A percentile compares a stretch with the other conserved stretches of the same genome.
Conservation (phyloP, 2,329 filamentous ascomycete species). For the Mollisiaceae sp. region DNA sequence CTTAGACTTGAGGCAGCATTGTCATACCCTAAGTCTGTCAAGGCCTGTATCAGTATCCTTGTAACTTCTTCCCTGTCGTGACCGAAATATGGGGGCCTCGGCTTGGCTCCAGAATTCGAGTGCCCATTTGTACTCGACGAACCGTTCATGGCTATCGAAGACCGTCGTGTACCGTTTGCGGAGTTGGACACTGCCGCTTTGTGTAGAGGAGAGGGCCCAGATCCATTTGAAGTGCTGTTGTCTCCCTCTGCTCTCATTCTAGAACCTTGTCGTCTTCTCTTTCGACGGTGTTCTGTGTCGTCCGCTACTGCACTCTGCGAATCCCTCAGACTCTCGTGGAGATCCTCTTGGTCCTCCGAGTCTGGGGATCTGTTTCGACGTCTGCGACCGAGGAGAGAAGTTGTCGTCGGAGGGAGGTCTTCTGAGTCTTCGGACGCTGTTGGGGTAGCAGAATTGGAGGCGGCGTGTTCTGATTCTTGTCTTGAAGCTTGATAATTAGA, state of each 20-base stretch:
- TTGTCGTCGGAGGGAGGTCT: constrained; percentile 38
- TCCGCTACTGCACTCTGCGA: constrained; percentile 26
- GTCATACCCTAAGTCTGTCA: constrained; percentile 87
- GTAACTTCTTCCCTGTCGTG: constrained; percentile 94
- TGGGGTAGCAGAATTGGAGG: constrained; percentile 35
- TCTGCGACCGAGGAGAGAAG: constrained; percentile 60
- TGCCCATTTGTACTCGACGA: constrained; percentile 47
- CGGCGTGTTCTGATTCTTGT: constrained; percentile 28
- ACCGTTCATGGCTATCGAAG: constrained; percentile 58
- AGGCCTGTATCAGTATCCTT: constrained; percentile 86
- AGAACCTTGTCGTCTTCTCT: constrained; percentile 61
- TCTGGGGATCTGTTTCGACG: constrained; percentile 51
- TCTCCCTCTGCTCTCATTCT: constrained; percentile 70
- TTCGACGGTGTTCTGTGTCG: constrained; percentile 49
- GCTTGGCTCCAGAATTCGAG: constrained; percentile 33
- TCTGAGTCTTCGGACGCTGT: constrained; percentile 25
- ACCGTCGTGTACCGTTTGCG: constrained; percentile 55
- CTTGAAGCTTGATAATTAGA: constrained; percentile 34
- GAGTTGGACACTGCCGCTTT: constrained; percentile 47
- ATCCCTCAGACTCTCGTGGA: constrained; percentile 37
- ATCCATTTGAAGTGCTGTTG: constrained; percentile 60
- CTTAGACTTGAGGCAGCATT: constrained; percentile 76
- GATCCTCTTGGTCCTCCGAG: constrained; percentile 46
- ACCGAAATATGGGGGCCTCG: constrained; percentile 66
- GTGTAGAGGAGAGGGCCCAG: constrained; percentile 49